Evolutionary conservation across 2,329 filamentous ascomycete species (phyloP).

Genomic region (Gnomoniopsis sp.): DNA sequence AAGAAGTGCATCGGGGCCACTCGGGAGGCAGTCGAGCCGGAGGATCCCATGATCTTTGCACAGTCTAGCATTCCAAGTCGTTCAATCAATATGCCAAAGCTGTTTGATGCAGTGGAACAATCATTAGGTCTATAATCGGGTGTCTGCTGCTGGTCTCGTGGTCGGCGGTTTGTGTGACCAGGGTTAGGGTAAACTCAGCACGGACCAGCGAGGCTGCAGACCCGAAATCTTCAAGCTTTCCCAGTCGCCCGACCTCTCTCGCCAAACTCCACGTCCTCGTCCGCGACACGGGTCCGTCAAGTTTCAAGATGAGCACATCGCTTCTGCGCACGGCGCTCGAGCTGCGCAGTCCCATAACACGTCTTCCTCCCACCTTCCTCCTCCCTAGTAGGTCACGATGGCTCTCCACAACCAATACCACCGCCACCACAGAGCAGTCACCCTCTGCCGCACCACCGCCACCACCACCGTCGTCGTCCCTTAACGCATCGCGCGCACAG

Average conservation of each 20-base stretch:
- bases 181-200: conserved; percentile 7
- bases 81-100: too few species aligned
- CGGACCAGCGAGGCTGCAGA: neutral
- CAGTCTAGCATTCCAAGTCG: neutral
- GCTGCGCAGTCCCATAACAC: conserved; percentile 44
- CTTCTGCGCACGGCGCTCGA: conserved; percentile 63
- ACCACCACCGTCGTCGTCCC: neutral
- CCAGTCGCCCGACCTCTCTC: neutral
- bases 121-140: too few species aligned
- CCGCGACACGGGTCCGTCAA: neutral
- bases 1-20: neutral
- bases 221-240: conserved; percentile 4
- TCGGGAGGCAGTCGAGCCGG: neutral
- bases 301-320: conserved; percentile 49
- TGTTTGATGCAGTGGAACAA: too few species aligned
- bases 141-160: too few species aligned
- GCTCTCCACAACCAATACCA: conserved; percentile 33
- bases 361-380: conserved; percentile 48
- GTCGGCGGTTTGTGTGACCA: neutral
- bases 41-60: neutral
- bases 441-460: conserved; percentile 6
- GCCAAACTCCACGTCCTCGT: neutral
- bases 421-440: conserved; percentile 14
- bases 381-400: conserved; percentile 46
- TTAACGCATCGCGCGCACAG: conserved; percentile 3